Evolutionary conservation across 768 basidiomycete species (phyloP).

Genomic region (Psilocybe cyanescens): DNA sequence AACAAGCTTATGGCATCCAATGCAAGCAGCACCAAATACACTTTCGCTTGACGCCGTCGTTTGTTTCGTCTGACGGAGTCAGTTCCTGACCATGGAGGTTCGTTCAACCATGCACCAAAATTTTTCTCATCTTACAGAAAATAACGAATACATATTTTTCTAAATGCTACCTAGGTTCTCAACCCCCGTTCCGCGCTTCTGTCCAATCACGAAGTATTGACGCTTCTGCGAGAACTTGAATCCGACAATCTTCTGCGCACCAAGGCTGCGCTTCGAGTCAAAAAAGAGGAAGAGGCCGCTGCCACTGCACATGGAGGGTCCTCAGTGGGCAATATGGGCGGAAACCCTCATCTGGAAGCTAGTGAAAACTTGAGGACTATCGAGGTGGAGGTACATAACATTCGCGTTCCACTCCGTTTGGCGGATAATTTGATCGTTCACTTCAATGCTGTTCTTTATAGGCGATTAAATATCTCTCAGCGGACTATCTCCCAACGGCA

Average conservation of each 20-base stretch:
- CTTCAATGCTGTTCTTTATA: constrained; percentile 30
- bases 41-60: background rate
- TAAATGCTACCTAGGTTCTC: constrained; percentile 51
- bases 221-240: constrained; percentile 78
- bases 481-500: constrained; percentile 69
- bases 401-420: too few relatives aligned
- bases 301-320: constrained; percentile 19
- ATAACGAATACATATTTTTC: background rate
- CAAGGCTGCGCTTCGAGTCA: constrained; percentile 71
- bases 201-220: constrained; percentile 86
- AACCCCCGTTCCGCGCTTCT: constrained; percentile 79
- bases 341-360: constrained; percentile 47
- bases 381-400: constrained; percentile 71
- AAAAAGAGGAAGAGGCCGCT: constrained; percentile 74
- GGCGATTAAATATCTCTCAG: constrained; percentile 86
- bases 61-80: background rate
- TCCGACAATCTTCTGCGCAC: constrained; percentile 70
- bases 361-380: constrained; percentile 85
- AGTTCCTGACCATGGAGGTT: constrained; percentile 21
- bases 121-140: background rate
- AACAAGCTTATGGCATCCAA: background rate
- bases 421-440: background rate
- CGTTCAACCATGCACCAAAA: background rate
- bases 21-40: background rate
- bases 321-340: constrained; percentile 8